These are phyloP conservation scores for Mycena maculata DNA, from an alignment of 768 basidiomycete species.

Conservation along the genomic window DNA sequence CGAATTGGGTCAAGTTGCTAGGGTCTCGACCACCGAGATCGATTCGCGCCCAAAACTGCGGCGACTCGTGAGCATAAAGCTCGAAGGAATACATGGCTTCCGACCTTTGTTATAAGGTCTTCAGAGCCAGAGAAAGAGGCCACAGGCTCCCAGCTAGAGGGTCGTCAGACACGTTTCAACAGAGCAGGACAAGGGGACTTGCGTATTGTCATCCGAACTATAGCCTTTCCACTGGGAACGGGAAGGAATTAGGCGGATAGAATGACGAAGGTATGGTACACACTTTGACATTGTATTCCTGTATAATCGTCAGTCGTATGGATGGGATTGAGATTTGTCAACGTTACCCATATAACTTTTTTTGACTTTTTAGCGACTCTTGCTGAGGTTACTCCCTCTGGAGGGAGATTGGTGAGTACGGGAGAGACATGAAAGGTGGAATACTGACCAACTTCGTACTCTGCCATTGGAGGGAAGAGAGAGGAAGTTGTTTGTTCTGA, in stretches of 20 bases:
- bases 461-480: slow-evolving; percentile 31
- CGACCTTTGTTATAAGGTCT: slow-evolving; percentile 51
- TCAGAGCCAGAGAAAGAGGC: slow-evolving; percentile 70
- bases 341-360: slow-evolving; percentile 63
- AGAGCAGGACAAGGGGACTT: slow-evolving; percentile 41
- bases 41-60: slow-evolving; percentile 63
- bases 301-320: slow-evolving; percentile 25
- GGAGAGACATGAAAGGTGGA: background rate
- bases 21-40: slow-evolving; percentile 62
- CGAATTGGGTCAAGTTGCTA: slow-evolving; percentile 61
- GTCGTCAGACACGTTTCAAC: slow-evolving; percentile 16
- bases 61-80: slow-evolving; percentile 34
- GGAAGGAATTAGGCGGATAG: slow-evolving; percentile 13
- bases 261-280: slow-evolving; percentile 32
- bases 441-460: slow-evolving; percentile 77
- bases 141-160: slow-evolving; percentile 73
- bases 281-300: slow-evolving; percentile 73
- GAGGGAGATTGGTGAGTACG: slow-evolving; percentile 22
- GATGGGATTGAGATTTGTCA: slow-evolving; percentile 13
- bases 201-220: slow-evolving; percentile 65
- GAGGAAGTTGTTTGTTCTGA: too few species aligned
- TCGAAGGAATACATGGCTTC: background rate
- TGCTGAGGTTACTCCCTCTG: slow-evolving; percentile 68
- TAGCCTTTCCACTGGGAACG: slow-evolving; percentile 71
- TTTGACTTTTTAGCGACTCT: slow-evolving; percentile 57